Base-by-base conservation (phyloP, 2,329 filamentous ascomycete species). In the Aspergillus pseudotamarii region DNA sequence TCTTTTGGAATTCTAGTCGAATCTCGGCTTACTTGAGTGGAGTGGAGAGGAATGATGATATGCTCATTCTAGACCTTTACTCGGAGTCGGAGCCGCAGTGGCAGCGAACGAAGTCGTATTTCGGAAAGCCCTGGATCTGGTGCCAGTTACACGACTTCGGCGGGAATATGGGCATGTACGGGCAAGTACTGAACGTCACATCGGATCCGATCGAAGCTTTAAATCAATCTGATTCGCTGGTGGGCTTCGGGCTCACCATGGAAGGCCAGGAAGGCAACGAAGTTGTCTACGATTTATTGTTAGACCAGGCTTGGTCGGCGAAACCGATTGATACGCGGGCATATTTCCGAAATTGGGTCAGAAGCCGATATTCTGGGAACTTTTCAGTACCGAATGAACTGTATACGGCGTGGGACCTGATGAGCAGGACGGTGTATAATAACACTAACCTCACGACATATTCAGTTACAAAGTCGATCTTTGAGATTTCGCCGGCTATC, bases 41-140 rank as follows among this genome's bases (percentile, higher is more conserved):
- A 6, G 51, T 54, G 4, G 10, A 34, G 30, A 14, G 16, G 3
- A 10, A 16, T 11, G 28, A 36, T 1, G 51, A 54, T 32, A 54
- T 54, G 81, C 63, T 86, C 38, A 77, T 85, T 23, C 73, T 86
- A 3, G 84, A 86, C 63, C 75, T 85, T 2, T 84, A 80, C 64
- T 83, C 82, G 0, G 83, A 86, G 63, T 78, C 77, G 8, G 68
- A 76, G 10, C 84, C 84, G 0, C 80, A 85, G 62, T 86, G 84
- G 83, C 76, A 81, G 11, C 26, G 46, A 14, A 50, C 46, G 1
- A n/a, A 5, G 19, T 81, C 79, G 0, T 86, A 84, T 68, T 81
- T 79, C 62, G 83, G 83, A 21, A 84, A 84, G 66, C 80, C 81
- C 0, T 86, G 83, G 83, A 80, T 85, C 41, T 85, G 84, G 84